Evolutionary conservation across 805 yeast species (phyloP).

Genomic region (Teunomyces atbi): DNA sequence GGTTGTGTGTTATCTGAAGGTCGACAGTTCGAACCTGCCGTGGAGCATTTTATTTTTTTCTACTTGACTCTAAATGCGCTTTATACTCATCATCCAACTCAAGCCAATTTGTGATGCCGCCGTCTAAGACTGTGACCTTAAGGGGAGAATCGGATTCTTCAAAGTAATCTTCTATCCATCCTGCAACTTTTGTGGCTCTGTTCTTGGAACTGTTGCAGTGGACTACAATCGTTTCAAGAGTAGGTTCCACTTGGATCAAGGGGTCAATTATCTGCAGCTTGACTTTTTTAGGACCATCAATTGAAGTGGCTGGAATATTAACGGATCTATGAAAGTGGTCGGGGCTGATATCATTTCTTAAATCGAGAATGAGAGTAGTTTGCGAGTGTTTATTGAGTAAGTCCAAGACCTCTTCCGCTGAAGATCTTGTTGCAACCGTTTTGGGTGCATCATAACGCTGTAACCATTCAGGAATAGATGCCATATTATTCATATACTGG

Average conservation of each 20-base stretch:
- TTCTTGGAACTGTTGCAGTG: slow-evolving; percentile 22
- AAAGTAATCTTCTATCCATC: slow-evolving; percentile 22
- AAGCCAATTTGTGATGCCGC: slow-evolving; percentile 24
- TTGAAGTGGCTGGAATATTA: slow-evolving; percentile 19
- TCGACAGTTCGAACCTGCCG: slow-evolving; percentile 43
- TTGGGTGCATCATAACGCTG: slow-evolving; percentile 8
- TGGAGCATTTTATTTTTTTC: slow-evolving; percentile 25
- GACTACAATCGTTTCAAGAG: slow-evolving; percentile 14
- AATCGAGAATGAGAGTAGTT: slow-evolving; percentile 16
- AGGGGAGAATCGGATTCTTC: slow-evolving; percentile 12
- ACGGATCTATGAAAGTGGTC: slow-evolving; percentile 16
- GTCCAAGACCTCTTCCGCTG: slow-evolving; percentile 14
- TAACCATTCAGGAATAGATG: slow-evolving; percentile 9
- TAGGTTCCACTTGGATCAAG: slow-evolving; percentile 10
- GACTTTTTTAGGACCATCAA: slow-evolving; percentile 15
- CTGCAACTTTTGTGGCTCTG: slow-evolving; percentile 19
- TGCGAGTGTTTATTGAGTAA: slow-evolving; percentile 10
- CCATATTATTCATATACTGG: not conserved
- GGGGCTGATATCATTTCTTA: slow-evolving; percentile 17
- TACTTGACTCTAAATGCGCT: not conserved
- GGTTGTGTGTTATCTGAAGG: slow-evolving; percentile 29
- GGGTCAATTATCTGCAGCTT: slow-evolving; percentile 13
- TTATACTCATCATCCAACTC: slow-evolving; percentile 9
- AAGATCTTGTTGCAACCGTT: slow-evolving; percentile 3
- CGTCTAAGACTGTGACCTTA: slow-evolving; percentile 19